Evolutionary conservation across 768 basidiomycete species (phyloP), one percentile per base, ranked within the genome.

Genomic region (Porphyrellus cyaneotinctus): DNA sequence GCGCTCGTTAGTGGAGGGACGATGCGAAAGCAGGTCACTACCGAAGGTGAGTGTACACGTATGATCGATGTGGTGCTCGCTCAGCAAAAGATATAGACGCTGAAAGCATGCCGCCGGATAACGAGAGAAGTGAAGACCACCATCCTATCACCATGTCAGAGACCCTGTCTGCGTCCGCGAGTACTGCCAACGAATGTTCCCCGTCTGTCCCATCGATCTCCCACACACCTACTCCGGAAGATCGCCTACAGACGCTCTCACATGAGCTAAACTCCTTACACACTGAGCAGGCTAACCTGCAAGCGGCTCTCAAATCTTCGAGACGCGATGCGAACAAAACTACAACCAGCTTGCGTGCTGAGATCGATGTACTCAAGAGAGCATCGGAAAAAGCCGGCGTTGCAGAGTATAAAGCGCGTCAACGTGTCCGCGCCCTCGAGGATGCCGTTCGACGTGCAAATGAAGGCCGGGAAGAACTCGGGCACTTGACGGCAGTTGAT

Each of bases 401-500:
- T 1, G 78, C 81, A 2, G 95, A 97, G 65, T 75, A 82, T 22
- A 81, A 92, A n/a, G 83, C 86, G 11, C 83, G 84, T 39, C 93
- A 95, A 66, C 95, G 92, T 60, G 82, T 87, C 11, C 77, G 93
- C 12, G 90, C 94, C 1, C 72, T 95, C 35, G 92, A 95, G 65
- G 92, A 95, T 63, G 88, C 91, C 3, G 84, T 87, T 13, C 92
- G 89, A 63, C 84, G 90, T 49, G 84, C 88, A 11, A 82, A 80
- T 57, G 78, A 81, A 7, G 77, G 74, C 0, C 75, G 81, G 10
- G 73, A 70, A 20, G 72, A 78, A 14, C 59, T 81, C 49, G 67
- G 84, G 66, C 59, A 69, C 59, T 66, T 69, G 51, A 65, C 71
- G 1, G 60, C 51, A 22, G 70, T 66, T 2, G 68, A 80, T 33